These are phyloP conservation scores for Pythium dissimile DNA, from an alignment of 352 stramenopile species.

Conservation along the genomic window DNA sequence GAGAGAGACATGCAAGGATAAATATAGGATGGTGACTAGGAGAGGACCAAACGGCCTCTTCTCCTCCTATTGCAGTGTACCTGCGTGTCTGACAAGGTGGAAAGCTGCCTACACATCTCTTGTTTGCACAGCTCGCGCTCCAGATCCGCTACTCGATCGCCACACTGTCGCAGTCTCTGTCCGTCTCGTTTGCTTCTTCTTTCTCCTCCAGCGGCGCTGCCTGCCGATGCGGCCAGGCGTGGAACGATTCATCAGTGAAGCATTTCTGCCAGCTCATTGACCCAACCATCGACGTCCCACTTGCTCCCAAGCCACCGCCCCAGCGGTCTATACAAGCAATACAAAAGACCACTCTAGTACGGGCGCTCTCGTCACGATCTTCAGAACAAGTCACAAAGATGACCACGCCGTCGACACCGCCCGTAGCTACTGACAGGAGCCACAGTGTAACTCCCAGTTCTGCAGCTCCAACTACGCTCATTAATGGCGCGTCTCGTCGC, in stretches of 20 bases:
- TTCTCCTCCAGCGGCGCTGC: background rate
- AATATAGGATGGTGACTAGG: too few relatives aligned
- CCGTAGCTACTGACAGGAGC: background rate
- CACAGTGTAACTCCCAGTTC: background rate
- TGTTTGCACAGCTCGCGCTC: background rate
- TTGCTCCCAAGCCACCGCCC: background rate
- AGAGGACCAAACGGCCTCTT: too few relatives aligned
- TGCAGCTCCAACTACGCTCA: background rate
- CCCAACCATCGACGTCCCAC: background rate
- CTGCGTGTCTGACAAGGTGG: too few relatives aligned
- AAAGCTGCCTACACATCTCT: background rate
- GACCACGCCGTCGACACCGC: background rate
- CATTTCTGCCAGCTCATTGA: constrained; percentile 72
- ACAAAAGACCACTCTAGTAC: too few relatives aligned
- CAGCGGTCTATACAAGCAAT: background rate
- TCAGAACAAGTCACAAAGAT: background rate
- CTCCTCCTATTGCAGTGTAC: too few relatives aligned
- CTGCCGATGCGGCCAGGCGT: constrained; percentile 70
- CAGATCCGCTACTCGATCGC: too few relatives aligned
- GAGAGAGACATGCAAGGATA: too few relatives aligned
- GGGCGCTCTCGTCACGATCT: background rate
- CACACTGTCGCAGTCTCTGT: background rate
- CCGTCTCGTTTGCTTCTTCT: background rate
- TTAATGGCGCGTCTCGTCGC: background rate
- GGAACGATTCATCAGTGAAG: constrained; percentile 47